Evolutionary conservation across 495 filamentous ascomycete genomes (phyloP).

Genomic region (Lasiosphaeria miniovina): DNA sequence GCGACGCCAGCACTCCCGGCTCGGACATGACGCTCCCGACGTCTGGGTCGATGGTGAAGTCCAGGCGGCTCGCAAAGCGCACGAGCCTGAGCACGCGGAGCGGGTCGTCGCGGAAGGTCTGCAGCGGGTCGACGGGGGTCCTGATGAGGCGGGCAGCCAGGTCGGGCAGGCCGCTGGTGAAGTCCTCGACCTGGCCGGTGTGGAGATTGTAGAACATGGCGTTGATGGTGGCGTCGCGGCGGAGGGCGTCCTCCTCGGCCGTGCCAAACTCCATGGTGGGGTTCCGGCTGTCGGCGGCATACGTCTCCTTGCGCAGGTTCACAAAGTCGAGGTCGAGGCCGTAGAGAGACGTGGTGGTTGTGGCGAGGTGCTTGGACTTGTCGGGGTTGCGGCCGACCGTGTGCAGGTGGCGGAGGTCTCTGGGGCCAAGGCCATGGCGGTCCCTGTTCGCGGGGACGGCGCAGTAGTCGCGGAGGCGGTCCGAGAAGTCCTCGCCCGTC

Average conservation of each 20-base stretch:
- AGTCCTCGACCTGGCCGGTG: slow-evolving; percentile 74
- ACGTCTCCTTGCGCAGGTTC: slow-evolving; percentile 89
- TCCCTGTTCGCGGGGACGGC: slow-evolving; percentile 32
- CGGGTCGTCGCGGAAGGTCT: slow-evolving; percentile 95
- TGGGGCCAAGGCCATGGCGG: slow-evolving; percentile 45
- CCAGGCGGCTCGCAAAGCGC: slow-evolving; percentile 81
- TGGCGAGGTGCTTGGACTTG: slow-evolving; percentile 96
- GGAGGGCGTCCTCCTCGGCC: slow-evolving; percentile 80
- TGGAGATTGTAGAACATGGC: slow-evolving; percentile 95
- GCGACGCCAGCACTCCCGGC: slow-evolving; percentile 63
- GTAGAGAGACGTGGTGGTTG: slow-evolving; percentile 79
- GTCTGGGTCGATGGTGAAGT: slow-evolving; percentile 68
- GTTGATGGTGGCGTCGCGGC: slow-evolving; percentile 92
- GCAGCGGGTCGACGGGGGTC: slow-evolving; percentile 82
- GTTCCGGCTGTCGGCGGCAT: slow-evolving; percentile 79
- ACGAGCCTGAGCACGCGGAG: slow-evolving; percentile 85
- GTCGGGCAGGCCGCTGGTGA: slow-evolving; percentile 75
- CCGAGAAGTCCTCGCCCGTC: slow-evolving; percentile 83
- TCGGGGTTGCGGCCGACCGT: slow-evolving; percentile 89
- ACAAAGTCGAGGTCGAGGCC: slow-evolving; percentile 92
- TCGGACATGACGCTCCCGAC: slow-evolving; percentile 74
- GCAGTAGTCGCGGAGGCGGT: slow-evolving; percentile 56
- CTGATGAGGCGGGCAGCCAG: slow-evolving; percentile 69
- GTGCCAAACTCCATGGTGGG: slow-evolving; percentile 94
- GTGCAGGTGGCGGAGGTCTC: slow-evolving; percentile 63